phyloP scores from a whole-genome alignment of 1,284 basidiomycete species.

The Sphaerobolus stellatus region DNA sequence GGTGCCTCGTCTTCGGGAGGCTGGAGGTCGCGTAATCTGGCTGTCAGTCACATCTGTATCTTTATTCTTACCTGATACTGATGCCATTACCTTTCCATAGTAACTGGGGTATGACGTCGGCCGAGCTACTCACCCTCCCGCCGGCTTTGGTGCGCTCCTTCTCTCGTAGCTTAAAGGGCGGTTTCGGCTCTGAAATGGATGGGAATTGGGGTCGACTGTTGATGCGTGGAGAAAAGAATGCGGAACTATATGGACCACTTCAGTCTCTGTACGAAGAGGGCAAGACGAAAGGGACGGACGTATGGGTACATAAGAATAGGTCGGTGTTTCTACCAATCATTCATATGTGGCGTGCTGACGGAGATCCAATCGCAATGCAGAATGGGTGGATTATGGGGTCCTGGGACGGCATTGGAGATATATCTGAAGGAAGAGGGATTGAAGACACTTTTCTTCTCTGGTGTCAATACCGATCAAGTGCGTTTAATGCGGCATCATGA shows the following conservation, averaged over 20 bases:
- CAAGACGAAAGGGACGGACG: slow-evolving; percentile 53
- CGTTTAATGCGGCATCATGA: neutral
- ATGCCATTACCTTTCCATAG: slow-evolving; percentile 31
- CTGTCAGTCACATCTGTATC: slow-evolving; percentile 58
- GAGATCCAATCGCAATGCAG: slow-evolving; percentile 30
- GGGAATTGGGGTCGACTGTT: slow-evolving; percentile 56
- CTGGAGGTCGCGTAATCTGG: slow-evolving; percentile 64
- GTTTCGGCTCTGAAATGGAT: slow-evolving; percentile 58
- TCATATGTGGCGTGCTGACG: neutral
- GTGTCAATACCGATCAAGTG: slow-evolving; percentile 70
- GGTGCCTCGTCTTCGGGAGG: slow-evolving; percentile 49
- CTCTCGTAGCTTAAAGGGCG: slow-evolving; percentile 48
- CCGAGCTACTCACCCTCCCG: slow-evolving; percentile 60
- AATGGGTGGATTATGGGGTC: slow-evolving; percentile 68
- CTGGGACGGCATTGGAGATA: slow-evolving; percentile 56
- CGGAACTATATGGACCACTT: slow-evolving; percentile 60
- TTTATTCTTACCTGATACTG: slow-evolving; percentile 40
- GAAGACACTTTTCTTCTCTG: slow-evolving; percentile 59
- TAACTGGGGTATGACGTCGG: slow-evolving; percentile 68
- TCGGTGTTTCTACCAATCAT: slow-evolving; percentile 23
- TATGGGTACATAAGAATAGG: slow-evolving; percentile 75
- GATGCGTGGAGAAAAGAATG: slow-evolving; percentile 57
- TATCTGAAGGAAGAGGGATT: slow-evolving; percentile 64
- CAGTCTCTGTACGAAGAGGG: slow-evolving; percentile 56
- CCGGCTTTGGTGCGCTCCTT: slow-evolving; percentile 55